Base-by-base conservation (phyloP, 2,329 filamentous ascomycete genomes). In the Pseudogymnoascus sp. region DNA sequence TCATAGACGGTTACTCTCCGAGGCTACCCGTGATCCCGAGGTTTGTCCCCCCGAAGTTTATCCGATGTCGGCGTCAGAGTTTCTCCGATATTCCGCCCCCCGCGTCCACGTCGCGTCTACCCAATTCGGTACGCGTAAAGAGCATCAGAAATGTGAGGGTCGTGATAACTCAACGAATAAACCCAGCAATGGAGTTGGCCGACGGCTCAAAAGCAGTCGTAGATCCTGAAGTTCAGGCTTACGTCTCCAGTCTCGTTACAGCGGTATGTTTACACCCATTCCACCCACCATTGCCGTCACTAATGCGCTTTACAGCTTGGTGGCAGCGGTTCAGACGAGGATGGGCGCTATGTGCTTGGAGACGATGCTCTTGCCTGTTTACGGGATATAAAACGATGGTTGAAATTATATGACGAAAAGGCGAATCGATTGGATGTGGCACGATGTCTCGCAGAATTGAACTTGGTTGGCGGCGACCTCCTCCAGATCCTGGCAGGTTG, bases 361-460 rank as follows among this genome's bases (percentile, higher is more conserved):
- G 93, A 97, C 74, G 93, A 97, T 72, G 93, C 92, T 11, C 79
- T 96, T 63, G 90, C 94, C 62, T 94, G 92, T 70, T 80, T 99
- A 62, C 92, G 93, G 65, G 94, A 99, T 75, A 81, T 99, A 60
- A 93, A 94, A 72, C 88, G 88, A 83, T 99, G 94, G 94, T 82
- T 99, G 67, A 92, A 91, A 68, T 85, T 96, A 65, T 94, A 94
- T 79, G 92, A 97, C 74, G 90, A 96, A 72, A 95, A 95, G 73
- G 86, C 88, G 66, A 95, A 96, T 72, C 88, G 93, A 67, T 88
- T 96, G 80, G 94, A 99, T 72, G 94, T 99, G 63, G 92, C 93
- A 64, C 84, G 94, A 75, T 97, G 92, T 73, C 80, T 97, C 67
- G 87, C 91, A 70, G 92, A 97, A 74, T 89, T 92, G 47, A 97